Evolutionary conservation across 2,329 filamentous ascomycete genomes (phyloP).

Genomic region (Sarocladium strictum): DNA sequence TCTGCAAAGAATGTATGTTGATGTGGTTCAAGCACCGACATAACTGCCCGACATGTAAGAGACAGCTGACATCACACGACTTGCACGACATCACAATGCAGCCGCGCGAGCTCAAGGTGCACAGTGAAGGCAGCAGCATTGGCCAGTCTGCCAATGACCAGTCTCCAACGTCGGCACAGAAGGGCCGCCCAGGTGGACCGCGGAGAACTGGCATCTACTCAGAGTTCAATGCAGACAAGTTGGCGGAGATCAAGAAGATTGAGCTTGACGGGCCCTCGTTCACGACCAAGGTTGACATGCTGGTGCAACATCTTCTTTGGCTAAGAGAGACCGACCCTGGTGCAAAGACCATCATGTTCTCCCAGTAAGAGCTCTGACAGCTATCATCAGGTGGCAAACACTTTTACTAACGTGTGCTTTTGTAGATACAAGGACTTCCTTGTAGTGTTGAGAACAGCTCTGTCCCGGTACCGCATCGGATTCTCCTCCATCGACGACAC

Average conservation of each 20-base stretch:
- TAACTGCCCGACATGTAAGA: constrained; percentile 84
- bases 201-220: constrained; percentile 62
- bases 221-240: constrained; percentile 62
- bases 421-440: constrained; percentile 68
- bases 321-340: constrained; percentile 77
- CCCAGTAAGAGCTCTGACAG: constrained; percentile 46
- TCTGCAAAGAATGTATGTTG: constrained; percentile 81
- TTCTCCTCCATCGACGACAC: constrained; percentile 63
- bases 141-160: neutral
- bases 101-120: constrained; percentile 64
- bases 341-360: constrained; percentile 90
- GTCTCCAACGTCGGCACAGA: constrained; percentile 5
- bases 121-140: constrained; percentile 25
- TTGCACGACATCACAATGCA: constrained; percentile 84
- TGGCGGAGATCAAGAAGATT: constrained; percentile 77
- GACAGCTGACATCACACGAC: constrained; percentile 55
- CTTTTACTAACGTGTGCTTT: constrained; percentile 11
- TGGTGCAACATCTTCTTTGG: constrained; percentile 79
- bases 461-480: constrained; percentile 66
- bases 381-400: neutral
- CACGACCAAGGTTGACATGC: constrained; percentile 84
- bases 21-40: constrained; percentile 69
- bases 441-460: constrained; percentile 63
- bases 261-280: constrained; percentile 69
- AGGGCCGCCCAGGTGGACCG: constrained; percentile 12